Base-by-base conservation (phyloP, 345 rosid species). In the Ceriops tagal region DNA sequence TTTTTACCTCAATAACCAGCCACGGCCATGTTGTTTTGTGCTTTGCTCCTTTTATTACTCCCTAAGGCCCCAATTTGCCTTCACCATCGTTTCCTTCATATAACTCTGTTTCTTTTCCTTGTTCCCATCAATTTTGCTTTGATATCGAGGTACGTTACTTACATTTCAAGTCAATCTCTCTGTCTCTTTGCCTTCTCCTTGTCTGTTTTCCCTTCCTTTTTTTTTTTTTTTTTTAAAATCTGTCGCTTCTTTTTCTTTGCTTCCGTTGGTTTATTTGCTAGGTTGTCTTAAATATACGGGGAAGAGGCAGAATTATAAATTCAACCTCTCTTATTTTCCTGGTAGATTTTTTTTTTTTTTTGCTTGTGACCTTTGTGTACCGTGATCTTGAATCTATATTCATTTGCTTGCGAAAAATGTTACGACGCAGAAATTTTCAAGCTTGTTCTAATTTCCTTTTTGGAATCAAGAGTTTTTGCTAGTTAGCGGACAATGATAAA, bases 71-170 rank as follows among this genome's bases (percentile, higher is more conserved):
- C 27, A 43, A 15, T 19, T 47, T 15, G 63, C 52, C 19, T 37
- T 39, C 49, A 61, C 10, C 49, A 43, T 11, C 49, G 3, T 13
- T 43, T 43, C 68, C 37, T 73, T 65, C 78, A 2, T 61, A 72
- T 58, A 43, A 53, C 60, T 71, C 61, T 3, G 0, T 35, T 60
- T 27, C 62, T 60, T 26, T 56, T 66, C 18, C 37, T 35, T 37
- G 15, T 60, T 77, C 69, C 74, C 67, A 37, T 52, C 22, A 35
- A 15, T 58, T 53, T 49, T 68, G 58, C 62, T 43, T 43, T 13
- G 49, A 43, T 65, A 57, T 70, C 82, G 55, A 80, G 84, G 80
- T 75, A 68, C 67, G 75, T 57, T 19, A 15, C 60, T 1, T 64
- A 26, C 52, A 9, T 32, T 65, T 66, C 30, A n/a, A 51, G 26